Conservation (phyloP, 257 asterid genomes). For the Solanum microdontum region DNA sequence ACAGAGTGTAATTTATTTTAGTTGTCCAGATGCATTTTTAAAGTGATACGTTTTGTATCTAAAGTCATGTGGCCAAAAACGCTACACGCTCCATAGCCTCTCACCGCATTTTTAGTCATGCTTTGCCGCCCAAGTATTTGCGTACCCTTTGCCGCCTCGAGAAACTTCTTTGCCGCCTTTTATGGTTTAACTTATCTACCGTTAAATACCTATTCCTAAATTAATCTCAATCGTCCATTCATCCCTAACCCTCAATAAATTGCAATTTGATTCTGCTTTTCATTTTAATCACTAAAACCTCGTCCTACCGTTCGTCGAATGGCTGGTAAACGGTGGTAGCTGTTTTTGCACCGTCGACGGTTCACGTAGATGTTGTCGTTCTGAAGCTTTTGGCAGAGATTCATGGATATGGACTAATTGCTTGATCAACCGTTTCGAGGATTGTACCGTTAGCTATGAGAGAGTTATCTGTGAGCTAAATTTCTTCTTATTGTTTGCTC, state of each 20-base stretch:
- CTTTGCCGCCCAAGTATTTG: conserved; percentile 2
- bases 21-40: background rate
- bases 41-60: background rate
- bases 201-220: background rate
- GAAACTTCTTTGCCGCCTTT: conserved; percentile 9
- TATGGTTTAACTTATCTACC: conserved; percentile 13
- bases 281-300: background rate
- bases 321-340: background rate
- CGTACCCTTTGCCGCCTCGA: conserved; percentile 13
- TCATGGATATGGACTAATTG: background rate
- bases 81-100: background rate
- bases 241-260: conserved; percentile 12
- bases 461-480: background rate
- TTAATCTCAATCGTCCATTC: conserved; percentile 33
- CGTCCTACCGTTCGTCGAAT: no score
- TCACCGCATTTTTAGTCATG: no score
- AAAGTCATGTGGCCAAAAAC: background rate
- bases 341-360: background rate
- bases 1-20: background rate
- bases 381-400: background rate
- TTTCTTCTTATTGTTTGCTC: background rate
- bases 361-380: background rate
- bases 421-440: background rate
- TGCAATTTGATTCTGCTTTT: background rate
- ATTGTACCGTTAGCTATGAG: background rate